phyloP scores from a whole-genome alignment of 768 basidiomycete species.

The Dendrothele bispora region DNA sequence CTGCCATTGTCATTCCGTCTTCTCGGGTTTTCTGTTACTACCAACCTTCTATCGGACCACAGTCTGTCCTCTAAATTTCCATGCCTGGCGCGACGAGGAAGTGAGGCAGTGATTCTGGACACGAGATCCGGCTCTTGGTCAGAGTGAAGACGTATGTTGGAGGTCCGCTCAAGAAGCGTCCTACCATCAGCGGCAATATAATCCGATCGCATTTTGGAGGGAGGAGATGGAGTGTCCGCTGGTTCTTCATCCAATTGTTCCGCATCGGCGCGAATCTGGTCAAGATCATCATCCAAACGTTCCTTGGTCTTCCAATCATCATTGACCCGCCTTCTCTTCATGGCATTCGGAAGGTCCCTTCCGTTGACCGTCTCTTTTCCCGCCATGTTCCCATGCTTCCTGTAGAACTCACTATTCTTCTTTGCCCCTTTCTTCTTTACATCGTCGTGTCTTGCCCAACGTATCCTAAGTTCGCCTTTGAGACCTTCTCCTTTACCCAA shows the following conservation, averaged over 20 bases:
- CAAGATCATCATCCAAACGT: constrained; percentile 65
- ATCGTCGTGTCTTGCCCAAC: constrained; percentile 73
- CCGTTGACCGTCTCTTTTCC: constrained; percentile 57
- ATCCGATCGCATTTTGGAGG: constrained; percentile 71
- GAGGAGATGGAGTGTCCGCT: constrained; percentile 41
- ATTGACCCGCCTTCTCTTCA: constrained; percentile 33
- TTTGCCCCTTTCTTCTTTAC: constrained; percentile 79
- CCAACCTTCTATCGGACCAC: constrained; percentile 15
- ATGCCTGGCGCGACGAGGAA: constrained; percentile 42
- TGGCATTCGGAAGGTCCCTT: constrained; percentile 23
- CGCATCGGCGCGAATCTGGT: constrained; percentile 61
- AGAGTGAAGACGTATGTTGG: constrained; percentile 39
- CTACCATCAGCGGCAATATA: constrained; percentile 51
- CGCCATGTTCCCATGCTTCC: constrained; percentile 62
- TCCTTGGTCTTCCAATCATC: constrained; percentile 39
- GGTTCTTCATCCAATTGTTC: constrained; percentile 25
- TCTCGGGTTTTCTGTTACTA: constrained; percentile 17
- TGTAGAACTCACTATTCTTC: constrained; percentile 76
- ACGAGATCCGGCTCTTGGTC: constrained; percentile 32
- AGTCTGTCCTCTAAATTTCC: constrained; percentile 14
- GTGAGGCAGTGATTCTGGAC: constrained; percentile 45
- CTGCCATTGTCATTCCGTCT: constrained; percentile 5
- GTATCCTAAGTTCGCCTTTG: constrained; percentile 66
- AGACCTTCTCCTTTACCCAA: constrained; percentile 70
- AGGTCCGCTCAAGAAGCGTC: constrained; percentile 59